Percentiles rank a stretch among this genome's conserved stretches.
phyloP scores from a whole-genome alignment of 106 monocot genomes.

The Hemerocallis citrina region DNA sequence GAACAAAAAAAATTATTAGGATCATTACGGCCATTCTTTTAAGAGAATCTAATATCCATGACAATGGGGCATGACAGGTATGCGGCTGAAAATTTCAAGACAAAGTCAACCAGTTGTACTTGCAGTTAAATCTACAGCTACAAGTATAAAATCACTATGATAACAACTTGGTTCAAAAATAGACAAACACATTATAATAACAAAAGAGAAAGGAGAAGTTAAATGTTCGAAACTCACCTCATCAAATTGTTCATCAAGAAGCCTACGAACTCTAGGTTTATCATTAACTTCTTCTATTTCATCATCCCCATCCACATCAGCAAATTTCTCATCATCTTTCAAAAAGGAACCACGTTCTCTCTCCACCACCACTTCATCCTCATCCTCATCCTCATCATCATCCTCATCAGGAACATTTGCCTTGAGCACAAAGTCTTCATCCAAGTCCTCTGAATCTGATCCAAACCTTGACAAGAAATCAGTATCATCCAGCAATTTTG shows the following conservation, averaged over 20 bases:
- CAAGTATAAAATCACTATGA: too few species aligned
- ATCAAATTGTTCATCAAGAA: slow-evolving; percentile 84
- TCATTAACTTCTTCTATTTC: slow-evolving; percentile 15
- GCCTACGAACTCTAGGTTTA: slow-evolving; percentile 42
- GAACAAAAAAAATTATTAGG: too few species aligned
- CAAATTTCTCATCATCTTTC: slow-evolving; percentile 6
- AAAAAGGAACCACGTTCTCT: background rate
- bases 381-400: slow-evolving; percentile 13
- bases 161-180: too few species aligned
- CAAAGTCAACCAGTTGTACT: too few species aligned
- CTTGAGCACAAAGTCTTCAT: slow-evolving; percentile 83
- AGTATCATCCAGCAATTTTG: slow-evolving; percentile 62
- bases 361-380: slow-evolving; percentile 1
- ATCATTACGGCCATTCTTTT: too few species aligned
- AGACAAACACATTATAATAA: background rate
- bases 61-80: too few species aligned
- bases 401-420: slow-evolving; percentile 47
- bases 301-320: slow-evolving; percentile 1
- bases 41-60: too few species aligned
- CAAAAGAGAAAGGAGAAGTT: background rate
- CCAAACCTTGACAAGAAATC: slow-evolving; percentile 65
- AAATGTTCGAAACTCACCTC: slow-evolving; percentile 33
- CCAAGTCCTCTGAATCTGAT: slow-evolving; percentile 84
- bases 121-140: too few species aligned
- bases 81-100: too few species aligned